These are phyloP conservation scores for Sordaria brevicollis DNA, from an alignment of 495 filamentous ascomycete genomes.

Conservation along the genomic window DNA sequence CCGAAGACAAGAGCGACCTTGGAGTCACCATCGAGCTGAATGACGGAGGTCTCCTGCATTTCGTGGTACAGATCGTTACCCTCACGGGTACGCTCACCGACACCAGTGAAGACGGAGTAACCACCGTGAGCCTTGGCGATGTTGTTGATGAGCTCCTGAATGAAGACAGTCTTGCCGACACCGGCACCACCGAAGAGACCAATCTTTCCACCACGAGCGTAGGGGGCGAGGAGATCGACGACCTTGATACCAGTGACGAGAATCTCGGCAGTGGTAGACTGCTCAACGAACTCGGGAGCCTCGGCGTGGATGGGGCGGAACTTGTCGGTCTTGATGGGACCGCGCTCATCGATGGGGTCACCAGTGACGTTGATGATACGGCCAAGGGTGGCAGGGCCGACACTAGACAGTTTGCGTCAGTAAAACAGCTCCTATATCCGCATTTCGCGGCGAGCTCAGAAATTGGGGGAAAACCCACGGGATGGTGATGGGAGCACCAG, in stretches of 20 bases:
- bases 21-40: constrained; percentile 96
- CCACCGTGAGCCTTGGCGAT: constrained; percentile 99
- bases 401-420: constrained; percentile 23
- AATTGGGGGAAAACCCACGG: constrained; percentile 35
- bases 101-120: constrained; percentile 99
- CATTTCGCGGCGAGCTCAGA: neutral
- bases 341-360: constrained; percentile 99
- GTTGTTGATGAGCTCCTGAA: constrained; percentile 99
- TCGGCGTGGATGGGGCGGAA: constrained; percentile 87
- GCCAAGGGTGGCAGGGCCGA: constrained; percentile 88
- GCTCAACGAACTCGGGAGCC: constrained; percentile 79
- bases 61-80: constrained; percentile 99
- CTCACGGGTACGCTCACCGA: constrained; percentile 99
- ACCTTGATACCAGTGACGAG: constrained; percentile 99
- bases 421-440: neutral
- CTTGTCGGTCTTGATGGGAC: constrained; percentile 88
- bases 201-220: constrained; percentile 99
- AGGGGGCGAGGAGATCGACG: constrained; percentile 94
- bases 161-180: constrained; percentile 99
- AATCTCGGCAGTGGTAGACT: constrained; percentile 92
- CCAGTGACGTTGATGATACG: constrained; percentile 99
- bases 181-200: constrained; percentile 99
- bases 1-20: constrained; percentile 99
- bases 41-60: constrained; percentile 99
- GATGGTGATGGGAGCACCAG: constrained; percentile 91